Evolutionary conservation across 352 stramenopile species (phyloP), one percentile per base, ranked within the genome.

Genomic region (Thraustochytrium sp.): DNA sequence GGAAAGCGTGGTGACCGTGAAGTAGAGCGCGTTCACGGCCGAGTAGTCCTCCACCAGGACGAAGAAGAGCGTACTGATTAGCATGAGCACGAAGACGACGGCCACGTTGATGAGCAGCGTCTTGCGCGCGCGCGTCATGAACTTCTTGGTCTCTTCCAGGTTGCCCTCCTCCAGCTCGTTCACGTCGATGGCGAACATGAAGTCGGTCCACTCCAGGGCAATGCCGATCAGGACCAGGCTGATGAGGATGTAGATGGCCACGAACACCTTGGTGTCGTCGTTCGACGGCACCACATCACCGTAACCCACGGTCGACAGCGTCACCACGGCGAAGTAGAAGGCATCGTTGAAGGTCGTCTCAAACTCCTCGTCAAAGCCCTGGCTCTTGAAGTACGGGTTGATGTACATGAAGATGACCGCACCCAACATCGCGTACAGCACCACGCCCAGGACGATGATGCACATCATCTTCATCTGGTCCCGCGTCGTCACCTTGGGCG

Each of bases 21-120:
- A 87, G 29, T 85, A 88, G 37, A 87, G 21, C 23, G 82, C 55
- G 42, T 87, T 55, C 48, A 86, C 65, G 4, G 92, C 75, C 29
- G 85, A 85, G 87, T 88, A 92, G 1, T 34, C 31, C 44, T 80
- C 68, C 3, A 40, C 18, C 26, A 42, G n/a, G 4, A 46, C 31
- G 51, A 65, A 80, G 31, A 80, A 80, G 51, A 77, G 13, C 18
- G 51, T 64, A 26, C 46, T 65, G 23, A 53, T 3, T 4, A 80
- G 5, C 31, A 80, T 51, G 31, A 80, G 68, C n/a, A 61, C 21
- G n/a, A 80, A 26, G 4, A 54, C 62, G n/a, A 75, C 29, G 4
- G 36, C 23, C 13, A 75, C 3, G 26, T 75, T 75, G 40, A 51
- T 9, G 37, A 9, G 16, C 18, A 54, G 23, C n/a, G 23, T 26